Percentiles rank a stretch among this genome's conserved stretches.
phyloP scores from a whole-genome alignment of 306 rosid species.

The Astragalus membranaceus region DNA sequence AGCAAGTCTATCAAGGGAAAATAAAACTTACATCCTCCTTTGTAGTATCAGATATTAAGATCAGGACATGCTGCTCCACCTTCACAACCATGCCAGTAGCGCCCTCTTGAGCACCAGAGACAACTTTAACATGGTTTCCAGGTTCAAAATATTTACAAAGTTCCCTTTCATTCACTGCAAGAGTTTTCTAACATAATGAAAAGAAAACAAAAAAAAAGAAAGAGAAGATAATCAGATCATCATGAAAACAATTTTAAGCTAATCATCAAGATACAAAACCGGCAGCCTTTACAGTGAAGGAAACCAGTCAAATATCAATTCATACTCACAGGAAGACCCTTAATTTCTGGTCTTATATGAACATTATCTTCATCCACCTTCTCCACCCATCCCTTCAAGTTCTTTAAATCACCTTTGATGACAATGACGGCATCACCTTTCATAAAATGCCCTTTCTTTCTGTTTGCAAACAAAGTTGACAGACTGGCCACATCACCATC shows the following conservation, averaged over 20 bases:
- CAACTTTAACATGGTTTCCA: constrained; percentile 97
- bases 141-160: constrained; percentile 96
- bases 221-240: not conserved
- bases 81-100: constrained; percentile 99
- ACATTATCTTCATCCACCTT: constrained; percentile 91
- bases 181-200: constrained; percentile 50
- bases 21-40: constrained; percentile 83
- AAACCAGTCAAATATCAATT: not conserved
- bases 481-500: constrained; percentile 81
- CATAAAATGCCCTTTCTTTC: constrained; percentile 96
- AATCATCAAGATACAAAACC: not conserved
- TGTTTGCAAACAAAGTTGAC: constrained; percentile 80
- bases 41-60: constrained; percentile 88
- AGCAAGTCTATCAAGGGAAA: not conserved
- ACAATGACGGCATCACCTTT: constrained; percentile 96
- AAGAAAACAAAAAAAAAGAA: not conserved
- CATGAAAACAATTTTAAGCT: constrained; percentile 3
- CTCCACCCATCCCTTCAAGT: constrained; percentile 94
- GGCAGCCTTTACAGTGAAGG: not conserved
- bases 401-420: constrained; percentile 84
- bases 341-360: constrained; percentile 82
- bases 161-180: constrained; percentile 80
- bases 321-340: constrained; percentile 81
- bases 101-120: constrained; percentile 92
- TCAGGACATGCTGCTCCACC: constrained; percentile 94